A percentile compares a stretch with the other conserved stretches of the same genome.
Conservation (phyloP, 345 rosid species). For the Syzygium aqueum region DNA sequence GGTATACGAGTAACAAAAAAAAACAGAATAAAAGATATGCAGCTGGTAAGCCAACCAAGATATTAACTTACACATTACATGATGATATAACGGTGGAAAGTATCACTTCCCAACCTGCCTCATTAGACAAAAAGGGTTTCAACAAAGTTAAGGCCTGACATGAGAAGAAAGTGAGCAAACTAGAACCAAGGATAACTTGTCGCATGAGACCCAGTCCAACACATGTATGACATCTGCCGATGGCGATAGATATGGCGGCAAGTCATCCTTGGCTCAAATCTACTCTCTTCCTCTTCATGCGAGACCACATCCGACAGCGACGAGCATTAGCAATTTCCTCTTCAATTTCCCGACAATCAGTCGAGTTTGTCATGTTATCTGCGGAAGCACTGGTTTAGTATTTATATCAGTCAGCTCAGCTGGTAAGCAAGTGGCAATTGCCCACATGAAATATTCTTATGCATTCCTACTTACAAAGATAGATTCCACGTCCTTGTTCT, state of each 20-base stretch:
- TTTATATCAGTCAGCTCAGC: neutral
- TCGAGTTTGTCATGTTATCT: neutral
- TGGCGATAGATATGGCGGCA: conserved; percentile 7
- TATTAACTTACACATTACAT: neutral
- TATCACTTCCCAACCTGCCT: neutral
- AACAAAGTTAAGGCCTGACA: neutral
- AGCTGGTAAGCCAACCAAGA: neutral
- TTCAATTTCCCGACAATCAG: neutral
- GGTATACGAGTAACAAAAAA: neutral
- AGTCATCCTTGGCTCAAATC: conserved; percentile 40
- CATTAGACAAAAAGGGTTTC: neutral
- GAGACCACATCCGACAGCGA: neutral
- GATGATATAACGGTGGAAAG: neutral
- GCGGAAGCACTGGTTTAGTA: neutral
- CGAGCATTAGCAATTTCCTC: neutral
- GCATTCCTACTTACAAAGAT: neutral
- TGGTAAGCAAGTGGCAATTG: neutral
- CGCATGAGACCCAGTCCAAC: neutral
- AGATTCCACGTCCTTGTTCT: neutral
- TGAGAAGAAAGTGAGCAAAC: conserved; percentile 8
- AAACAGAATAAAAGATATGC: neutral
- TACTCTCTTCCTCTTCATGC: conserved; percentile 19
- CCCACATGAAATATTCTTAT: neutral
- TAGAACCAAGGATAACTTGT: neutral
- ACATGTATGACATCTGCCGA: neutral